phyloP scores from a whole-genome alignment of 768 basidiomycete genomes.

The Leccinum sublutescens region DNA sequence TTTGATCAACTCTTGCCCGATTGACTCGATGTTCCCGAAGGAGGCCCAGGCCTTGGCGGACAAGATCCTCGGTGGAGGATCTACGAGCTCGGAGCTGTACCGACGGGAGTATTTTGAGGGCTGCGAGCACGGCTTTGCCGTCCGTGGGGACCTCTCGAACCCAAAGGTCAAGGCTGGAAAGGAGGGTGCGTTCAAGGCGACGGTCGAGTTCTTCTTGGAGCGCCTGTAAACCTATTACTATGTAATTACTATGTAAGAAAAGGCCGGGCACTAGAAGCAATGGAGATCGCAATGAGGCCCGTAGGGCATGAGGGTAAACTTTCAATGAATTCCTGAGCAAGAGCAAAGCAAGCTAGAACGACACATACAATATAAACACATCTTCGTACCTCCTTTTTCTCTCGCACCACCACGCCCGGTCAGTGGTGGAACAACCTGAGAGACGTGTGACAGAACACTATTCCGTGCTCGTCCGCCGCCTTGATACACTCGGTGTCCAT shows the following conservation, averaged over 20 bases:
- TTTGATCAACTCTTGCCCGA: slow-evolving; percentile 65
- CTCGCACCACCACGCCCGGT: slow-evolving; percentile 7
- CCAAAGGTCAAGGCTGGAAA: slow-evolving; percentile 58
- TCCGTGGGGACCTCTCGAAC: slow-evolving; percentile 46
- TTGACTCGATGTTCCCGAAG: slow-evolving; percentile 49
- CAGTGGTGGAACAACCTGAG: slow-evolving; percentile 90
- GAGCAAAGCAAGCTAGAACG: not conserved
- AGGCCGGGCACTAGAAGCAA: not conserved
- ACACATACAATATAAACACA: not conserved
- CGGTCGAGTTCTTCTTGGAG: slow-evolving; percentile 53
- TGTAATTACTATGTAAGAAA: not conserved
- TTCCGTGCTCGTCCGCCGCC: slow-evolving; percentile 89
- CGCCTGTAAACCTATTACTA: slow-evolving; percentile 16
- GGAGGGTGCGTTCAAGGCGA: slow-evolving; percentile 51
- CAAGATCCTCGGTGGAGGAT: slow-evolving; percentile 45
- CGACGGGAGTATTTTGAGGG: slow-evolving; percentile 31
- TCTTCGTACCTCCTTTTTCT: not conserved
- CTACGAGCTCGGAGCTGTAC: slow-evolving; percentile 43
- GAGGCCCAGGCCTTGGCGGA: slow-evolving; percentile 47
- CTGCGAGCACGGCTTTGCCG: slow-evolving; percentile 55
- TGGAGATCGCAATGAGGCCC: not conserved
- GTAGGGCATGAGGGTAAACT: not conserved
- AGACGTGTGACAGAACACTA: slow-evolving; percentile 89
- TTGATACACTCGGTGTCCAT: slow-evolving; percentile 98
- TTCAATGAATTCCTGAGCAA: not conserved